Evolutionary conservation across 139 green algal genomes (phyloP).

Genomic region (Chara braunii): DNA sequence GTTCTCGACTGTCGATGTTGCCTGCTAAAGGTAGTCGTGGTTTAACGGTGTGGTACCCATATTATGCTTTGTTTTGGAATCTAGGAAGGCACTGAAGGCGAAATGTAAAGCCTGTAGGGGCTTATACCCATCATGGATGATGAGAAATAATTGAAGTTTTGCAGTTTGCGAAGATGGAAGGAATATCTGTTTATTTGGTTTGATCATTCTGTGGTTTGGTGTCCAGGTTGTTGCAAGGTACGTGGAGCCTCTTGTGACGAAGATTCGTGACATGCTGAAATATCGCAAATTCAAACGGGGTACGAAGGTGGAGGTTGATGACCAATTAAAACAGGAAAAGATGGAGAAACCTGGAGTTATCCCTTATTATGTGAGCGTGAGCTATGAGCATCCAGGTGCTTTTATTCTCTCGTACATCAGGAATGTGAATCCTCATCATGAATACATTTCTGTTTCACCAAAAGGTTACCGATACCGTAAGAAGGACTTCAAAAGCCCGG

Average conservation of each 20-base stretch:
- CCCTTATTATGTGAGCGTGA: slow-evolving; percentile 35
- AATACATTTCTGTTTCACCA: slow-evolving; percentile 33
- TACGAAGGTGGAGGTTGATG: slow-evolving; percentile 31
- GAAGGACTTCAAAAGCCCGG: slow-evolving; percentile 18
- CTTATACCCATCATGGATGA: slow-evolving; percentile 1
- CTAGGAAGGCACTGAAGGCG: too few relatives aligned
- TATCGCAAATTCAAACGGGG: slow-evolving; percentile 41
- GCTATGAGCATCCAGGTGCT: slow-evolving; percentile 20
- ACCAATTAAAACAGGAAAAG: slow-evolving; percentile 9
- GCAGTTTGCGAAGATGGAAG: not conserved
- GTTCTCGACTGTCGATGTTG: too few relatives aligned
- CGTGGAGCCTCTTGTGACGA: slow-evolving; percentile 27
- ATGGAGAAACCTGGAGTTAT: slow-evolving; percentile 3
- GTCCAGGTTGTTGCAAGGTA: slow-evolving; percentile 31
- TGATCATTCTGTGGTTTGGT: not conserved
- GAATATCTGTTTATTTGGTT: too few relatives aligned
- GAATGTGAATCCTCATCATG: slow-evolving; percentile 21
- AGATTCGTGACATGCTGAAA: slow-evolving; percentile 16
- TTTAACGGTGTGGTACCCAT: too few relatives aligned
- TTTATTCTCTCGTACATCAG: slow-evolving; percentile 42
- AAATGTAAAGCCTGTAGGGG: not conserved
- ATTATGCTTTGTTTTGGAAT: too few relatives aligned
- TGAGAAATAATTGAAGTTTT: slow-evolving; percentile 19
- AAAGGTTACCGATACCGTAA: slow-evolving; percentile 53
- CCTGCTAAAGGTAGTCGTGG: not conserved